Base-by-base conservation (phyloP, 2,329 filamentous ascomycete species). In the Pseudogymnoascus sp. region DNA sequence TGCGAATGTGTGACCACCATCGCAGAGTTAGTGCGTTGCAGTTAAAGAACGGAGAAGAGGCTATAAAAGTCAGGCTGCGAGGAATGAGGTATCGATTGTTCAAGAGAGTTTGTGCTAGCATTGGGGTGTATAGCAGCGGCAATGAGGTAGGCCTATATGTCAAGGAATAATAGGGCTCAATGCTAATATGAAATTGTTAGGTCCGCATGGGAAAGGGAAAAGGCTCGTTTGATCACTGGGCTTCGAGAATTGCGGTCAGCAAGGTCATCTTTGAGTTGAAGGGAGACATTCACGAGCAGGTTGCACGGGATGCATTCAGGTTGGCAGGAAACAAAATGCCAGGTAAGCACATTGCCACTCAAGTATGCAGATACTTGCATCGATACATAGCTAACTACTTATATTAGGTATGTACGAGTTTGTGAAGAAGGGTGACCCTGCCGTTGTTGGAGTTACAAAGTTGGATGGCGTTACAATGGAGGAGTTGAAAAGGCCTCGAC, bases 121-220 rank as follows among this genome's bases (percentile, higher is more conserved):
- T 97, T 66, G 94, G 92, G 71, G 95, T 99, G 19, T 99, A 94
- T 74, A 87, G 90, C 61, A 94, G 88, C 73, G 94, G 94, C 61
- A 99, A 97, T 70, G 94, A 99, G 76, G 85, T 87, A 69, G 66
- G 56, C 26, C 18, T 19, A 30, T 33, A 30, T 19, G 8, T 52
- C 45, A 52, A 19, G 26, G 15, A 52, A 52, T 41, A 12, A 12
- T 12, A 12, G 23, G 45, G 26, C 9, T 15, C 15, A 30, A 30
- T 33, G 45, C 45, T 52, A 52, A 52, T 18, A 33, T 33, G 18
- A 18, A 12, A n/a, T 5, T 18, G 26, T 52, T 33, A 86, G 84
- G 88, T 90, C 73, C 88, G 94, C 82, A 99, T 99, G 95, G 94
- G 94, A 73, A 99, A 97, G 76, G 94, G 94, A 75, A 99, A 99